phyloP scores from a whole-genome alignment of 2,329 filamentous ascomycete genomes.

The Fusarium buxicola region DNA sequence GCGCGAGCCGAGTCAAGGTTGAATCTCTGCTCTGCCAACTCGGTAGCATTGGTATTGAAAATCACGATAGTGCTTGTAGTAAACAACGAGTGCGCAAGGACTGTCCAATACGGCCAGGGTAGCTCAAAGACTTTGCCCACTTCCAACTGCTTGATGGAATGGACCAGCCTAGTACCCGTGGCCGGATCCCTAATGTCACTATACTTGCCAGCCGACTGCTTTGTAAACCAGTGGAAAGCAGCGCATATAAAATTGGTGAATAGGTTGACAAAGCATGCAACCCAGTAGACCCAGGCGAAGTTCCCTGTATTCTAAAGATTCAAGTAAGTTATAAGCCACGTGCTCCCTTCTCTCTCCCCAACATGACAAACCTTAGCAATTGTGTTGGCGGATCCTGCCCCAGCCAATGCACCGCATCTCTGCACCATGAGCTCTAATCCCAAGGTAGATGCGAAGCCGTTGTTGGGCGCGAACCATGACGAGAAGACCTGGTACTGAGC shows the following conservation, averaged over 20 bases:
- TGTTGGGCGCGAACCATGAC: slow-evolving; percentile 70
- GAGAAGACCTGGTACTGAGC: slow-evolving; percentile 74
- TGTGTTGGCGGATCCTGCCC: slow-evolving; percentile 68
- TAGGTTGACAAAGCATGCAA: slow-evolving; percentile 69
- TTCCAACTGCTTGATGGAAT: slow-evolving; percentile 68
- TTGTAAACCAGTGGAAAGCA: slow-evolving; percentile 65
- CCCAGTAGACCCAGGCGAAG: slow-evolving; percentile 72
- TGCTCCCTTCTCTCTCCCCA: too few species aligned
- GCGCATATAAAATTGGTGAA: slow-evolving; percentile 67
- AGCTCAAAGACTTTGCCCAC: slow-evolving; percentile 63
- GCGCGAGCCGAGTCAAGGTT: slow-evolving; percentile 62
- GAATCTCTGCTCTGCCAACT: slow-evolving; percentile 69
- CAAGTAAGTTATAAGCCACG: too few species aligned
- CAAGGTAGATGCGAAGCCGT: slow-evolving; percentile 70
- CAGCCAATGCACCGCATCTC: slow-evolving; percentile 69
- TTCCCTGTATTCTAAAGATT: slow-evolving; percentile 67
- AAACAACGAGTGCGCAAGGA: slow-evolving; percentile 66
- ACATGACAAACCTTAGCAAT: slow-evolving; percentile 67
- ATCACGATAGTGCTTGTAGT: slow-evolving; percentile 66
- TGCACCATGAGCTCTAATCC: slow-evolving; percentile 68
- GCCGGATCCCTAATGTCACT: slow-evolving; percentile 52
- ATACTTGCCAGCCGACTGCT: slow-evolving; percentile 17
- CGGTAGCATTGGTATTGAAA: slow-evolving; percentile 68
- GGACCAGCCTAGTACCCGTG: slow-evolving; percentile 66
- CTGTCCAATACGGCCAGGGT: slow-evolving; percentile 69